These are phyloP conservation scores for Apiotrichum akiyoshidainum DNA, from an alignment of 1,284 basidiomycete genomes.

Conservation along the genomic window DNA sequence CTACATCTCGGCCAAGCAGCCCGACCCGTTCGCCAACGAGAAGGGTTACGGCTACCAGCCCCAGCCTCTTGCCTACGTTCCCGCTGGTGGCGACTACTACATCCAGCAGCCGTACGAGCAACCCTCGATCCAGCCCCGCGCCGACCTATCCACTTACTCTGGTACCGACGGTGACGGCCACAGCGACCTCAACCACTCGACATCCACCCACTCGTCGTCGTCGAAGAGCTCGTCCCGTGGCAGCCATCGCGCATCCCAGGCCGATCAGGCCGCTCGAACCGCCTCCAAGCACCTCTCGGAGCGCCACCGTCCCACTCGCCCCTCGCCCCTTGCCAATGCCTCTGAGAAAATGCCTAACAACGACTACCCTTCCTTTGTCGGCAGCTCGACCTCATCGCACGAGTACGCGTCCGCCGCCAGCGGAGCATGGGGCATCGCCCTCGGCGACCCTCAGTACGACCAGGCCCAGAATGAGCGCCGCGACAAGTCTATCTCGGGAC, in stretches of 20 bases:
- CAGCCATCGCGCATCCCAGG: slow-evolving; percentile 24
- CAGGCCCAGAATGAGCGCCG: background rate
- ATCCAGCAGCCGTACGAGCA: slow-evolving; percentile 18
- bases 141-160: background rate
- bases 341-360: background rate
- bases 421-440: slow-evolving; percentile 38
- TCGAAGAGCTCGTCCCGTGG: background rate
- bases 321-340: slow-evolving; percentile 39
- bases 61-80: slow-evolving; percentile 8
- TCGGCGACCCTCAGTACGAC: slow-evolving; percentile 29
- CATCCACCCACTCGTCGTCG: slow-evolving; percentile 9
- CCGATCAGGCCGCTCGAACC: slow-evolving; percentile 38
- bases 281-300: slow-evolving; percentile 31
- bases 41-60: slow-evolving; percentile 28
- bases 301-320: slow-evolving; percentile 44
- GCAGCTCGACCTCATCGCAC: slow-evolving; percentile 1
- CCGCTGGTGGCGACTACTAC: slow-evolving; percentile 7
- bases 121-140: background rate
- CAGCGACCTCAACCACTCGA: background rate
- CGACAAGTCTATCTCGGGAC: slow-evolving; percentile 21
- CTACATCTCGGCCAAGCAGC: slow-evolving; percentile 5
- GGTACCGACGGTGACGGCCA: background rate
- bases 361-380: no score
- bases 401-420: slow-evolving; percentile 12
- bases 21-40: slow-evolving; percentile 20